Evolutionary conservation across 2,329 filamentous ascomycete genomes (phyloP).

Genomic region (Parastagonospora nodorum): DNA sequence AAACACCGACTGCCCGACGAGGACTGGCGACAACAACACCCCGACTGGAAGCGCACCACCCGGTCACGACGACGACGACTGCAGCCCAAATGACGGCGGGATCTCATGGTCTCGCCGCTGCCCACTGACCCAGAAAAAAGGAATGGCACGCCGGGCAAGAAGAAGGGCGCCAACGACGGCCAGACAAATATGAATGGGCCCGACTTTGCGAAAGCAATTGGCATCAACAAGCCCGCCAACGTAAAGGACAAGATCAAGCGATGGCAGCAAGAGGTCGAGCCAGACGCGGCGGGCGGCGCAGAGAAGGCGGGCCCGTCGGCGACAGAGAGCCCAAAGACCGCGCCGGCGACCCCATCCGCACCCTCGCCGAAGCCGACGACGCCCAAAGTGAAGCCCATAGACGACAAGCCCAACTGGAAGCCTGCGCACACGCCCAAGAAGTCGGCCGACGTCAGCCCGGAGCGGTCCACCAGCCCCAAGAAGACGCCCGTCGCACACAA

Average conservation of each 20-base stretch:
- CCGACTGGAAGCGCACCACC: constrained; percentile 4
- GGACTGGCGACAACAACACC: not conserved
- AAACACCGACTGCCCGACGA: constrained; percentile 1
- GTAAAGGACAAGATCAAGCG: constrained; percentile 77
- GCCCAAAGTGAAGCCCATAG: constrained; percentile 29
- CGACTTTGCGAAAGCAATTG: constrained; percentile 48
- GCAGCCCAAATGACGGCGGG: constrained; percentile 26
- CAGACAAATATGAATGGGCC: constrained; percentile 40
- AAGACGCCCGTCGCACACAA: constrained; percentile 39
- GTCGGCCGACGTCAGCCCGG: constrained; percentile 29
- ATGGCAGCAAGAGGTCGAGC: constrained; percentile 82
- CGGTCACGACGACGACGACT: constrained; percentile 10
- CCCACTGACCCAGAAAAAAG: constrained; percentile 28
- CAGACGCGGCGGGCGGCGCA: constrained; percentile 48
- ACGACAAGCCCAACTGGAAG: constrained; percentile 35
- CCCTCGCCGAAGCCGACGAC: constrained; percentile 28
- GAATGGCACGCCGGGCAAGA: constrained; percentile 38
- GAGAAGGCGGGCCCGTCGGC: constrained; percentile 14
- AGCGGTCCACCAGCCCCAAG: constrained; percentile 38
- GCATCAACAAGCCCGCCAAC: constrained; percentile 51
- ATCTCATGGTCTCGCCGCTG: constrained; percentile 30
- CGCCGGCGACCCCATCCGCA: constrained; percentile 8
- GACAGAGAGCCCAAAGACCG: not conserved
- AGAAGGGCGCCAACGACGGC: constrained; percentile 32
- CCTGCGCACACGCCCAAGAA: constrained; percentile 31